Percentiles rank a stretch among this genome's conserved stretches.
These are phyloP conservation scores for Globisporangium ultimum DNA, from an alignment of 352 stramenopile genomes.

Conservation along the genomic window DNA sequence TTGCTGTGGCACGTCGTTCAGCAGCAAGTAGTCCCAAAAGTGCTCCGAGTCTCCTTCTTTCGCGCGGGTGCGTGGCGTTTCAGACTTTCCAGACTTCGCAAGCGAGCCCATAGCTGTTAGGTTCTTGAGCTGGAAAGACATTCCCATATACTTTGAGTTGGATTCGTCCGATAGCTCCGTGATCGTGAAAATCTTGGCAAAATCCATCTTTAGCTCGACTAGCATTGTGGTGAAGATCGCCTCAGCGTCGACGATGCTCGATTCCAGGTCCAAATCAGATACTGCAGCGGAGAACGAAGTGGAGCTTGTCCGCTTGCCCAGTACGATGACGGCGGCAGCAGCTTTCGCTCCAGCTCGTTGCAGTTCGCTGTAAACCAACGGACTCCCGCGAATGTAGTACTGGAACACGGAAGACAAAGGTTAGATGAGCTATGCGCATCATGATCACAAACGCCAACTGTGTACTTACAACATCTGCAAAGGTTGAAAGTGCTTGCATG, in stretches of 20 bases:
- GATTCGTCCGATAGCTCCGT: constrained; percentile 79
- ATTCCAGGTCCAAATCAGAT: constrained; percentile 57
- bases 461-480: constrained; percentile 65
- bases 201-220: constrained; percentile 86
- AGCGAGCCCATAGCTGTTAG: constrained; percentile 11
- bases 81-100: neutral
- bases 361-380: constrained; percentile 71
- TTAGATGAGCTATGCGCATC: neutral
- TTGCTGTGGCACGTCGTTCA: constrained; percentile 52
- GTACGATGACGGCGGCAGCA: constrained; percentile 71
- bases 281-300: constrained; percentile 26
- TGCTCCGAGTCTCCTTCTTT: constrained; percentile 22
- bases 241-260: constrained; percentile 74
- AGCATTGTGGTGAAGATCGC: constrained; percentile 86
- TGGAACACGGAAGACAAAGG: constrained; percentile 11
- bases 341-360: constrained; percentile 80
- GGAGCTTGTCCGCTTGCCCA: constrained; percentile 64
- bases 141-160: constrained; percentile 88
- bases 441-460: neutral
- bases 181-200: constrained; percentile 80
- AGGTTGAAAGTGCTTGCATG: constrained; percentile 39
- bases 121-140: constrained; percentile 57
- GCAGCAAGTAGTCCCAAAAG: constrained; percentile 70
- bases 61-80: neutral
- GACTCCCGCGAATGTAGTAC: constrained; percentile 81